Evolutionary conservation across 2,329 filamentous ascomycete genomes (phyloP).

Genomic region (Xylariales sp.): DNA sequence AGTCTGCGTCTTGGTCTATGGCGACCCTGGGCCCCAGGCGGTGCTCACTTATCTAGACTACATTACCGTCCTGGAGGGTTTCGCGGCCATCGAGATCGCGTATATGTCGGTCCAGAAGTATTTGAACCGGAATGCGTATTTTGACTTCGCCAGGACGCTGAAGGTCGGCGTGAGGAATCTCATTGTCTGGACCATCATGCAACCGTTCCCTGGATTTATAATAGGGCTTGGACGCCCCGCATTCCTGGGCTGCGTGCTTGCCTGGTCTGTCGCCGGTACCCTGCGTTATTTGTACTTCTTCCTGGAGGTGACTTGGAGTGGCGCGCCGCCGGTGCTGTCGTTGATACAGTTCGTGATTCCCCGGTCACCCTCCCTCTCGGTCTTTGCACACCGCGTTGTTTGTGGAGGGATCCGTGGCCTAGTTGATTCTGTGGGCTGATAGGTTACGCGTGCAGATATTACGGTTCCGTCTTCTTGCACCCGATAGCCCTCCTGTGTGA

Average conservation of each 20-base stretch:
- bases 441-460: no score
- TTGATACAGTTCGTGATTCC: no score
- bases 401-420: no score
- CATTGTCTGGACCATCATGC: constrained; percentile 73
- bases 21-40: no score
- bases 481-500: constrained; percentile 74
- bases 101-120: constrained; percentile 54
- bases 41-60: constrained; percentile 12
- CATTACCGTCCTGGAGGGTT: constrained; percentile 56
- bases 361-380: no score
- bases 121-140: no score
- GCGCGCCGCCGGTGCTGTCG: no score
- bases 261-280: constrained; percentile 76
- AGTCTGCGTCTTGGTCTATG: not conserved
- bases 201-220: constrained; percentile 59
- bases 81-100: constrained; percentile 70
- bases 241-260: constrained; percentile 67
- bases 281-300: constrained; percentile 70
- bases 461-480: constrained; percentile 2
- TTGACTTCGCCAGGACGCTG: constrained; percentile 66
- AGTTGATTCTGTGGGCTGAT: no score
- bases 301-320: no score
- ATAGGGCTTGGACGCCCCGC: constrained; percentile 48
- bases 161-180: constrained; percentile 74
- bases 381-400: no score